Base-by-base conservation (phyloP, 306 rosid species). In the Vigna trinervia region DNA sequence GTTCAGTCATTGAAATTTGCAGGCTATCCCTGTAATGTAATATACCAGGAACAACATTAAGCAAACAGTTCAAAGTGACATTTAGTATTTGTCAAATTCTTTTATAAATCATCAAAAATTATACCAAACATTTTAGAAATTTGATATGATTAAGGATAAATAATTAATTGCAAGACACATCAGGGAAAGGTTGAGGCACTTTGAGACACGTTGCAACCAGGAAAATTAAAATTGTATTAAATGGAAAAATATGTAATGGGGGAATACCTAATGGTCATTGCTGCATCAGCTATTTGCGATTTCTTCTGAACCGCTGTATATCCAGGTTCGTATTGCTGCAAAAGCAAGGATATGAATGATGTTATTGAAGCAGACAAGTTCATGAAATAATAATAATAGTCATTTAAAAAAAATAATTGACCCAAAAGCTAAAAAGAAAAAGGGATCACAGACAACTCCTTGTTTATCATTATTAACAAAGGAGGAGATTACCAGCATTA, bases 271-370 rank as follows among this genome's bases (percentile, higher is more conserved):
- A 89, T 87, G 64, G 93, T 90, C 65, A 92, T 88, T 79, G 91
- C 86, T 66, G 88, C 86, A 46, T 90, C 91, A 61, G 80, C 81
- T 62, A 77, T 77, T 78, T 75, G 85, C 53, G 86, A 78, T 79
- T 85, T 90, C 77, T 90, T 92, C 30, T 93, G 87, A 74, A 86
- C 86, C 69, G 94, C 86, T 15, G 89, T 88, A 52, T 95, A 95
- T 47, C 92, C 99, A 5, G 97, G 99, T 80, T 92, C 91, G 60
- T 89, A 95, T 77, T 86, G 84, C 98, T 94, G 92, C 77, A 47
- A 22, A 63, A 69, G 46, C 28, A 65, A 14, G 28, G 13, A 51
- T 19, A 12, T 26, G 61, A 23, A 15, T 57, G 30, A 12, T 14
- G 45, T 3, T 38, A 38, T 57, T 58, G 58, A 67, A 23, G 38